These are phyloP conservation scores for Ganoderma lingzhi DNA, from an alignment of 1,284 basidiomycete genomes.

Conservation along the genomic window DNA sequence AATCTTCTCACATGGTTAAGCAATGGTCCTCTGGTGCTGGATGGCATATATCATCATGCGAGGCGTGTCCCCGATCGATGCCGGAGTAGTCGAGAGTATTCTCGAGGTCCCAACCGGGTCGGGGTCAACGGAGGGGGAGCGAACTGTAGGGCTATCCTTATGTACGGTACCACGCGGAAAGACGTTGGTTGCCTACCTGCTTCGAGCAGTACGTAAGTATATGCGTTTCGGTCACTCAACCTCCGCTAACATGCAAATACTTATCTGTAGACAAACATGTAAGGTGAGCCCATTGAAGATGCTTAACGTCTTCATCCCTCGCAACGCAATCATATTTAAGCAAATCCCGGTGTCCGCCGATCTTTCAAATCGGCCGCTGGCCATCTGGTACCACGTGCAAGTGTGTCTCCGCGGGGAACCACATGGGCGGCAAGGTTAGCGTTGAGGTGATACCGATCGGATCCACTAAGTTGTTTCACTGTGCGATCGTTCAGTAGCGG, in stretches of 20 bases:
- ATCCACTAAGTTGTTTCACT: background rate
- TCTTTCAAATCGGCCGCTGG: background rate
- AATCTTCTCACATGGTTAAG: background rate
- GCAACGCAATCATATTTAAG: background rate
- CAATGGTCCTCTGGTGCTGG: background rate
- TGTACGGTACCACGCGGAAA: no score
- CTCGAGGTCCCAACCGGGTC: background rate
- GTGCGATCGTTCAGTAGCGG: background rate
- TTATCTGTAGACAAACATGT: background rate
- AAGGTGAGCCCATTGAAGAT: background rate
- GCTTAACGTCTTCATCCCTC: background rate
- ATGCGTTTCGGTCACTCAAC: background rate
- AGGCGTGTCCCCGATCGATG: background rate
- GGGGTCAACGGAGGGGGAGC: background rate
- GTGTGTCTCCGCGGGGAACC: background rate
- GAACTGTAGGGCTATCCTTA: no score
- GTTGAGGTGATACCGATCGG: background rate
- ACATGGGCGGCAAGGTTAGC: background rate
- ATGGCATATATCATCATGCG: background rate
- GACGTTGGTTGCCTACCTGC: background rate
- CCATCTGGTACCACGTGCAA: background rate
- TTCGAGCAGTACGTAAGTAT: background rate
- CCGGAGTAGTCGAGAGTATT: background rate
- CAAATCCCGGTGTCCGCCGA: background rate
- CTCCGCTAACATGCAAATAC: background rate